A percentile compares a stretch with the other conserved stretches of the same genome.
phyloP scores from a whole-genome alignment of 2,329 filamentous ascomycete species.

The Ophiostoma sp. region DNA sequence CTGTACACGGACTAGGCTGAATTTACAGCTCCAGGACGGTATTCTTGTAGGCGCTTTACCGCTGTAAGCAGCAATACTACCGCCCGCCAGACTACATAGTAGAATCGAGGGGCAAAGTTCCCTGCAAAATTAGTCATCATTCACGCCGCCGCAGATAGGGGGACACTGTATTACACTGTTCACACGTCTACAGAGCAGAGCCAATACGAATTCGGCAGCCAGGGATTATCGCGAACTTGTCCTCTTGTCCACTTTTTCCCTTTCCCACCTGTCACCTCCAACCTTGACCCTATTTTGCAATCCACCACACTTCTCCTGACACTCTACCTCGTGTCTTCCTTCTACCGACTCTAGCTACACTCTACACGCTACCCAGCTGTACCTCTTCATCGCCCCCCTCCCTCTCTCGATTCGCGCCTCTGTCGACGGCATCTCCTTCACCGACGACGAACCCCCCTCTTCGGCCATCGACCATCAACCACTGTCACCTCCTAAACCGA shows the following conservation, averaged over 20 bases:
- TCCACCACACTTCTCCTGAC: neutral
- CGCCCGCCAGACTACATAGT: too few species aligned
- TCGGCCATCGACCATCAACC: neutral
- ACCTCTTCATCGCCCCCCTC: neutral
- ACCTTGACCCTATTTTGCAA: neutral
- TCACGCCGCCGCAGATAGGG: neutral
- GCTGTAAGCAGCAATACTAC: neutral
- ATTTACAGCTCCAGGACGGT: neutral
- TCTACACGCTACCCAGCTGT: neutral
- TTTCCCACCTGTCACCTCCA: slow-evolving; percentile 13
- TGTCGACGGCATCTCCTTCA: neutral
- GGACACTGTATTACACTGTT: slow-evolving; percentile 1
- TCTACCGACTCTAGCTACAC: neutral
- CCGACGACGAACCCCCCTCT: neutral
- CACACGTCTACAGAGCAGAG: neutral
- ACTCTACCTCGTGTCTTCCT: neutral
- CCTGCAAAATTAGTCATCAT: neutral
- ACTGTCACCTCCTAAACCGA: neutral
- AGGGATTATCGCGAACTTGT: slow-evolving; percentile 27
- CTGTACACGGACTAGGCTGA: neutral
- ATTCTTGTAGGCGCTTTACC: neutral
- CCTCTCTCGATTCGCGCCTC: neutral
- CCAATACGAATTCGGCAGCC: slow-evolving; percentile 10
- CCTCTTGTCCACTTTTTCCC: slow-evolving; percentile 25
- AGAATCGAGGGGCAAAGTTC: neutral